A percentile compares a stretch with the other conserved stretches of the same genome.
Evolutionary conservation across 768 basidiomycete genomes (phyloP).

Genomic region (Mycena crocata): DNA sequence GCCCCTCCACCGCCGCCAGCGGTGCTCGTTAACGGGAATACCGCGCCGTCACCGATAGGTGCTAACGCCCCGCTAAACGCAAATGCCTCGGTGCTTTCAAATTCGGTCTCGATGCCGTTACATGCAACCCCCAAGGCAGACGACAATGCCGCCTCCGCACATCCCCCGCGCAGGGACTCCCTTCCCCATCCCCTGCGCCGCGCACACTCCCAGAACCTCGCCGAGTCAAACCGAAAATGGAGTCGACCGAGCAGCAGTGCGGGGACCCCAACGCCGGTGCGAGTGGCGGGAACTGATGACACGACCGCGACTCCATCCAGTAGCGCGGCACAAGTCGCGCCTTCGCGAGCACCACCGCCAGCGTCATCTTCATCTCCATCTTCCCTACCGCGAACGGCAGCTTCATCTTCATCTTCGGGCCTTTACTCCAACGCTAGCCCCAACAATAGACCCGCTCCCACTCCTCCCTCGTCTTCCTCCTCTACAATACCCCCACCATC

Average conservation of each 20-base stretch:
- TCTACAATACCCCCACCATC: background rate
- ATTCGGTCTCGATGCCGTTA: background rate
- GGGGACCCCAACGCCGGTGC: background rate
- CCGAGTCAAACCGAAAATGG: slow-evolving; percentile 14
- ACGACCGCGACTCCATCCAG: background rate
- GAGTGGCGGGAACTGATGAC: background rate
- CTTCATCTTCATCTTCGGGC: no score
- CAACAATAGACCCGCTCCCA: background rate
- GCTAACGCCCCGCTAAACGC: no score
- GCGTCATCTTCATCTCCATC: no score
- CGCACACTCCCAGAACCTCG: slow-evolving; percentile 21
- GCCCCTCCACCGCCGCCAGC: slow-evolving; percentile 19
- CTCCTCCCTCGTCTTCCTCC: background rate
- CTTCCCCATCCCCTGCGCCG: slow-evolving; percentile 32
- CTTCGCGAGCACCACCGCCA: no score
- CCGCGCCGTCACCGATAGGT: no score
- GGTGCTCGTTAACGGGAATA: no score
- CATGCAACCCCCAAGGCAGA: background rate
- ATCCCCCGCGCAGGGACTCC: slow-evolving; percentile 34
- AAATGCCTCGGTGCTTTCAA: no score
- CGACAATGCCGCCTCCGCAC: no score
- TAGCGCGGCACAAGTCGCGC: no score
- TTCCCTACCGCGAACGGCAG: no score
- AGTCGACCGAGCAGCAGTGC: slow-evolving; percentile 23
- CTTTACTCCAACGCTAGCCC: background rate